These are phyloP conservation scores for Betula pendula DNA, from an alignment of 306 rosid species.

Conservation along the genomic window DNA sequence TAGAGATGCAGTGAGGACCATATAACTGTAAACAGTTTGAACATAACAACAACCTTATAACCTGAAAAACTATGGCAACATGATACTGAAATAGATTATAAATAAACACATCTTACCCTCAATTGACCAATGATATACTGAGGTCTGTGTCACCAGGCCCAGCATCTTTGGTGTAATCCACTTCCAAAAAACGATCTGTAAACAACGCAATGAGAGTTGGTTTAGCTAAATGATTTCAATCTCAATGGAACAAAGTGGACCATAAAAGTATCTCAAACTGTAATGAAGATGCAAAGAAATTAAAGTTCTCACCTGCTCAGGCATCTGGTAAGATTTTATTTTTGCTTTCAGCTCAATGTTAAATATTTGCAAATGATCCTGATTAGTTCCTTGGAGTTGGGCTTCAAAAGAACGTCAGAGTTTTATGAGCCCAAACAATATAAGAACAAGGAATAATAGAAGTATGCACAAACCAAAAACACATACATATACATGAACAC, in stretches of 20 bases:
- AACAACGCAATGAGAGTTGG: slow-evolving; percentile 19
- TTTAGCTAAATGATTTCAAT: slow-evolving; percentile 21
- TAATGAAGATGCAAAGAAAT: neutral
- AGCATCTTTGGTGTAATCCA: slow-evolving; percentile 91
- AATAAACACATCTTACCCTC: slow-evolving; percentile 63
- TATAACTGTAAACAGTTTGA: slow-evolving; percentile 26
- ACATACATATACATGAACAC: neutral
- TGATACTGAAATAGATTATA: slow-evolving; percentile 16
- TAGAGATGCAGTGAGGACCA: slow-evolving; percentile 27
- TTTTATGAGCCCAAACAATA: slow-evolving; percentile 24
- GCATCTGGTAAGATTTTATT: slow-evolving; percentile 91
- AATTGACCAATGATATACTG: slow-evolving; percentile 96
- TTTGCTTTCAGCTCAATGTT: slow-evolving; percentile 95
- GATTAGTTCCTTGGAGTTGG: slow-evolving; percentile 96
- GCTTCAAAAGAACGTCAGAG: slow-evolving; percentile 50
- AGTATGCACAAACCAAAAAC: slow-evolving; percentile 10
- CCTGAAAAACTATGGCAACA: slow-evolving; percentile 7
- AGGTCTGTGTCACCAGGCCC: slow-evolving; percentile 91
- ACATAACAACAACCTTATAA: slow-evolving; percentile 21
- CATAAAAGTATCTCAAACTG: slow-evolving; percentile 8
- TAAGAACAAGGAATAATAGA: slow-evolving; percentile 18
- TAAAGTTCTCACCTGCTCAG: slow-evolving; percentile 78
- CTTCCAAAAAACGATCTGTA: slow-evolving; percentile 95
- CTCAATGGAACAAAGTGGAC: slow-evolving; percentile 3
- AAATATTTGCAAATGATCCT: slow-evolving; percentile 96